Evolutionary conservation across 805 yeast genomes (phyloP).

Genomic region (Kodamaea sagamina): DNA sequence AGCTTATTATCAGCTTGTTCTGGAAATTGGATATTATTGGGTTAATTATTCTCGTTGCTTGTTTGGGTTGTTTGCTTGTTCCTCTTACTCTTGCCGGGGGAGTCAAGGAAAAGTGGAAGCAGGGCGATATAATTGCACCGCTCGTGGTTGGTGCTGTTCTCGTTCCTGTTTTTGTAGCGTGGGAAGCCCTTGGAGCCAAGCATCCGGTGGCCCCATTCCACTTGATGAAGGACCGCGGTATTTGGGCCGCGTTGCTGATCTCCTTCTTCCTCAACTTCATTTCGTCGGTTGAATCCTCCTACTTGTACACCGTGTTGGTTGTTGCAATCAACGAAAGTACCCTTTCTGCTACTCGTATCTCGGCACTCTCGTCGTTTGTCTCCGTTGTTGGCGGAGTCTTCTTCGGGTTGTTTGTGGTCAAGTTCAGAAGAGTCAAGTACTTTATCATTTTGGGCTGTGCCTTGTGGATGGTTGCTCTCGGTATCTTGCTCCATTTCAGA

Average conservation of each 20-base stretch:
- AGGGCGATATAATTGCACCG: slow-evolving; percentile 15
- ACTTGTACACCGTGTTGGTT: slow-evolving; percentile 19
- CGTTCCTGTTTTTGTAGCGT: slow-evolving; percentile 18
- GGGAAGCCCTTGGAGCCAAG: slow-evolving; percentile 19
- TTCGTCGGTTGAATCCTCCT: slow-evolving; percentile 16
- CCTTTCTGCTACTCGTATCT: slow-evolving; percentile 20
- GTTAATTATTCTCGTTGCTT: slow-evolving; percentile 32
- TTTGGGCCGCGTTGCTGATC: slow-evolving; percentile 20
- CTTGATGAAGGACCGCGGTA: slow-evolving; percentile 21
- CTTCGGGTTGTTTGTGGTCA: slow-evolving; percentile 19
- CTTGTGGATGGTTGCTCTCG: slow-evolving; percentile 29
- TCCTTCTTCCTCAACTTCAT: slow-evolving; percentile 19
- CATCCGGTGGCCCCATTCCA: slow-evolving; percentile 19
- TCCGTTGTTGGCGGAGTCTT: slow-evolving; percentile 18
- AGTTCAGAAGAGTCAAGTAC: slow-evolving; percentile 21
- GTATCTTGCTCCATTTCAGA: slow-evolving; percentile 25
- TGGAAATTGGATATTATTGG: slow-evolving; percentile 41
- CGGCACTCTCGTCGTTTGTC: slow-evolving; percentile 18
- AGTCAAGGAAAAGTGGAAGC: slow-evolving; percentile 19
- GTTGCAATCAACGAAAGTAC: slow-evolving; percentile 20
- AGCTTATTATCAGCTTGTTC: slow-evolving; percentile 17
- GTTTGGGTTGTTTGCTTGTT: slow-evolving; percentile 35
- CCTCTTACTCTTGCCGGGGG: slow-evolving; percentile 39
- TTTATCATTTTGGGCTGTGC: slow-evolving; percentile 27
- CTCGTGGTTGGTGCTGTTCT: slow-evolving; percentile 16